A percentile compares a stretch with the other conserved stretches of the same genome.
Evolutionary conservation across 192 early-diverging fungal genomes (phyloP).

Genomic region (Hyaloraphidium curvatum): DNA sequence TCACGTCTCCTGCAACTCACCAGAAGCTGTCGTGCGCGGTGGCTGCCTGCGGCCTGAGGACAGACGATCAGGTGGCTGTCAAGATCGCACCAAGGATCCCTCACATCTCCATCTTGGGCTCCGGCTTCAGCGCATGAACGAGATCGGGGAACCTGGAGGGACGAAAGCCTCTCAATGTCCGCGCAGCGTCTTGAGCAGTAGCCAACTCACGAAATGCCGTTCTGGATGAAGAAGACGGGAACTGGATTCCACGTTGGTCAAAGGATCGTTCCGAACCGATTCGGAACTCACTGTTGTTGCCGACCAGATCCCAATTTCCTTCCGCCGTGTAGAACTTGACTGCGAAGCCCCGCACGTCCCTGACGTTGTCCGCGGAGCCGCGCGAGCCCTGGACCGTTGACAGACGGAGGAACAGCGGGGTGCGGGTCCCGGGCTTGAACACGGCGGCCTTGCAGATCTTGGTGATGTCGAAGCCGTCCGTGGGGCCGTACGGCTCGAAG

Average conservation of each 20-base stretch:
- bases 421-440: conserved; percentile 53
- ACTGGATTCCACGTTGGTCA: too few relatives aligned
- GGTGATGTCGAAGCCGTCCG: conserved; percentile 43
- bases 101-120: conserved; percentile 60
- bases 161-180: conserved; percentile 3
- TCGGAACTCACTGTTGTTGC: conserved; percentile 47
- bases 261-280: background rate
- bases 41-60: conserved; percentile 28
- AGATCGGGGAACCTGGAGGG: conserved; percentile 46
- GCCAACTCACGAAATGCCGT: conserved; percentile 60
- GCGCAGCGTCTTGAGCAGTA: background rate
- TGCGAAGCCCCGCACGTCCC: conserved; percentile 66
- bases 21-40: conserved; percentile 34
- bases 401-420: conserved; percentile 62
- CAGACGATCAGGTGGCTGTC: too few relatives aligned
- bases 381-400: conserved; percentile 60
- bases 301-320: conserved; percentile 72
- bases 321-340: conserved; percentile 78
- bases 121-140: conserved; percentile 67
- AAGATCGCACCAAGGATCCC: too few relatives aligned
- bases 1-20: conserved; percentile 8
- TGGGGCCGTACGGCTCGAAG: conserved; percentile 44
- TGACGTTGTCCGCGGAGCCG: conserved; percentile 51
- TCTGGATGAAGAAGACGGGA: conserved; percentile 66
- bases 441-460: conserved; percentile 53